Base-by-base conservation (phyloP, 495 filamentous ascomycete species). In the Xylaria castorea region DNA sequence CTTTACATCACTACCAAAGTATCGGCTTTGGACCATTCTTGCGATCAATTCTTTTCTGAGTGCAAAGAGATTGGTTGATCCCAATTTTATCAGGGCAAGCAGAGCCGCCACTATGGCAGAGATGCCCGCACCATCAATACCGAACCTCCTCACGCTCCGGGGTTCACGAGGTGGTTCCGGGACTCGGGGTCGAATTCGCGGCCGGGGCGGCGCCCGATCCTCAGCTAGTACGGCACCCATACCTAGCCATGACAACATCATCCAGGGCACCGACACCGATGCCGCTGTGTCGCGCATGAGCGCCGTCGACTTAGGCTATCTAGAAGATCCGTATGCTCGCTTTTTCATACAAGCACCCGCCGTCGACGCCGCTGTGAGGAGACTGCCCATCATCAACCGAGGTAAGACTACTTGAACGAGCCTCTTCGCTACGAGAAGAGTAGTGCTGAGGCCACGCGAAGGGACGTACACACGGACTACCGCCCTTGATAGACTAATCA, bases 391-490 rank as follows among this genome's bases (percentile, higher is more conserved):
- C 53, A 97, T 98, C 71, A 98, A 98, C 80, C 82, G 96, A 89
- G 95, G 94, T 94, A 80, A 74, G 80, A 77, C 20, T 18, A 38
- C 40, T 42, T 44, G n/a, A 70, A 62, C 58, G 70, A 72, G 70
- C 66, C n/a, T 62, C 62, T 48, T 6, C 20, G 64, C 40, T 70
- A 20, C 38, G 60, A n/a, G 60, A 48, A 67, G 77, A 61, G 70
- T 57, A 65, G 71, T 75, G 71, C 74, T 79, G 71, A 71, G 60
- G 61, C 72, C 73, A 25, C 63, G 34, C 60, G 62, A 66, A 95
- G 94, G 95, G 48, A 98, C 96, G n/a, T 98, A 97, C 79, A 92
- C 95, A 36, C 90, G 96, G 74, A 98, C 95, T 32, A 89, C 88
- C 36, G 93, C 94, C 30, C 92, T 99, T 78, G 95, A 98, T 82